Evolutionary conservation across 805 yeast species (phyloP).

Genomic region (Candida patagonica): DNA sequence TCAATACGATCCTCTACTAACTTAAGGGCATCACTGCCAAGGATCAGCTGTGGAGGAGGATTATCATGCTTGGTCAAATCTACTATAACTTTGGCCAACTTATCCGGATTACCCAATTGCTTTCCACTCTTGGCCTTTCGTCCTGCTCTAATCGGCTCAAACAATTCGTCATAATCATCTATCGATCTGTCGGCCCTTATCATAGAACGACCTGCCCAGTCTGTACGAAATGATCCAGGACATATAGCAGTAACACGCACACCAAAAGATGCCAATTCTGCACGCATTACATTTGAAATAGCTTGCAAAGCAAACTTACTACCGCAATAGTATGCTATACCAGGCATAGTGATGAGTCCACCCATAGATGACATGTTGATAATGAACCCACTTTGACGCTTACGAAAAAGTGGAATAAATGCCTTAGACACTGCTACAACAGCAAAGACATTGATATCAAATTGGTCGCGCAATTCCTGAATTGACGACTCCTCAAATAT

Average conservation of each 20-base stretch:
- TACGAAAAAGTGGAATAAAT: slow-evolving; percentile 11
- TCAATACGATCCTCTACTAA: too few species aligned
- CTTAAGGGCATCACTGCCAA: too few species aligned
- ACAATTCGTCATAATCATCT: too few species aligned
- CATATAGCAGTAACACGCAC: slow-evolving; percentile 12
- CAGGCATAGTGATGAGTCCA: slow-evolving; percentile 6
- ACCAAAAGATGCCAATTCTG: slow-evolving; percentile 13
- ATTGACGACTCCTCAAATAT: slow-evolving; percentile 11
- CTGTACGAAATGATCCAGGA: slow-evolving; percentile 17
- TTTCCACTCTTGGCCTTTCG: too few species aligned
- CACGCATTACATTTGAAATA: slow-evolving; percentile 12
- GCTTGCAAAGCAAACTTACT: slow-evolving; percentile 17
- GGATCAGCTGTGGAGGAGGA: too few species aligned
- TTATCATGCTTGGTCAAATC: too few species aligned
- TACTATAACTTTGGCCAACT: too few species aligned
- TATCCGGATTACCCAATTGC: too few species aligned
- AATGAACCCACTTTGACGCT: slow-evolving; percentile 8
- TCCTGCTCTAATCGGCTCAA: too few species aligned
- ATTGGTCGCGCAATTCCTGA: slow-evolving; percentile 7
- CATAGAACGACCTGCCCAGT: too few species aligned
- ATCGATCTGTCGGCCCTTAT: too few species aligned
- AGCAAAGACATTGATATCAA: slow-evolving; percentile 14
- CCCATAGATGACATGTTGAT: slow-evolving; percentile 13
- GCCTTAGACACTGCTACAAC: slow-evolving; percentile 11
- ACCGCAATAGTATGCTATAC: slow-evolving; percentile 8